These are phyloP conservation scores for Alnus rubra DNA, from an alignment of 306 rosid species.

Conservation along the genomic window DNA sequence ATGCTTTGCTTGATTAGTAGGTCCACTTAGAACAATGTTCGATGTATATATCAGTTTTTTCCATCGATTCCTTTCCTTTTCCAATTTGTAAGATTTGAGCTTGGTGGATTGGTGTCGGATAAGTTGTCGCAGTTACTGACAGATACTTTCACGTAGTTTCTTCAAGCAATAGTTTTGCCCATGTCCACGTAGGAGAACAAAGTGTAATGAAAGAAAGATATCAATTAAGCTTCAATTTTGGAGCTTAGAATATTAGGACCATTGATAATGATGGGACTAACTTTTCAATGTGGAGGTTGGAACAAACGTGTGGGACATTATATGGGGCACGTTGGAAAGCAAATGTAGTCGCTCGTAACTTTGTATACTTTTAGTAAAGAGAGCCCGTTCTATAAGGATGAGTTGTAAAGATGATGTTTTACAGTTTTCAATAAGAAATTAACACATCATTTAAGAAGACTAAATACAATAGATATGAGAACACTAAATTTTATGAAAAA, in stretches of 20 bases:
- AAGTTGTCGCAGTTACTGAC: not conserved
- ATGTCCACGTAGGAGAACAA: too few species aligned
- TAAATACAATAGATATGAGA: too few species aligned
- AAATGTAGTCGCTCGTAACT: too few species aligned
- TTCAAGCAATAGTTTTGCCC: too few species aligned
- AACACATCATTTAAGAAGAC: too few species aligned
- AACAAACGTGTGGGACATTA: not conserved
- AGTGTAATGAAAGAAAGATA: not conserved
- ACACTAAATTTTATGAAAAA: too few species aligned
- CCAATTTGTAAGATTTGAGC: not conserved
- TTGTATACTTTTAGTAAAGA: too few species aligned
- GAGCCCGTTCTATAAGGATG: too few species aligned
- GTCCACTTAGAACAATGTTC: not conserved
- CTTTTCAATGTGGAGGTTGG: not conserved
- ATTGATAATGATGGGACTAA: not conserved
- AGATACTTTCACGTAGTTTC: not conserved
- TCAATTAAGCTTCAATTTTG: not conserved
- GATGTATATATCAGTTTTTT: not conserved
- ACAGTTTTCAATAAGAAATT: too few species aligned
- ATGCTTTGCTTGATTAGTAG: not conserved
- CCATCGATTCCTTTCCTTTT: not conserved
- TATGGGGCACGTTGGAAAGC: not conserved
- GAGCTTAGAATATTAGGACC: not conserved
- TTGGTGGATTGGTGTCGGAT: too few species aligned
- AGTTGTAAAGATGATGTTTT: too few species aligned